Conservation (phyloP, 1,139 yeast genomes). For the Candida sp. region DNA sequence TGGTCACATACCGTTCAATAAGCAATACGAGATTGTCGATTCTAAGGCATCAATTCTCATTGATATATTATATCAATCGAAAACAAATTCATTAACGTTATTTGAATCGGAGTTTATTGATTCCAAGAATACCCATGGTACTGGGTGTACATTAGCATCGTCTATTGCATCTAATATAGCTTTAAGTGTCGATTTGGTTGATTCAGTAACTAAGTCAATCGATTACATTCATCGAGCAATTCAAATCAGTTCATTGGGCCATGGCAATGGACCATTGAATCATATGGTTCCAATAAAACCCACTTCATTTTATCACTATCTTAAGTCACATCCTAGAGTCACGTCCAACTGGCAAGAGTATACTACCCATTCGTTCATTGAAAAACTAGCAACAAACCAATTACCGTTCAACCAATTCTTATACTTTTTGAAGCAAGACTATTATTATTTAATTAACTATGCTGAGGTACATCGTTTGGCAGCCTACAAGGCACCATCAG, state of each 20-base stretch:
- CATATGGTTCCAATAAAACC: conserved; percentile 29
- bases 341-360: conserved; percentile 55
- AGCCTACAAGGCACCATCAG: conserved; percentile 58
- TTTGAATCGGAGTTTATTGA: conserved; percentile 49
- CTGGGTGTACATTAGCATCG: conserved; percentile 88
- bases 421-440: conserved; percentile 69
- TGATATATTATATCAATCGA: conserved; percentile 60
- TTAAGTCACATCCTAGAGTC: conserved; percentile 56
- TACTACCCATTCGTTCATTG: conserved; percentile 60
- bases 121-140: conserved; percentile 74
- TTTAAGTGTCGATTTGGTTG: conserved; percentile 37
- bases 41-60: conserved; percentile 27
- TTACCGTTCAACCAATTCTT: conserved; percentile 51
- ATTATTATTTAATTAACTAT: conserved; percentile 64
- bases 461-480: conserved; percentile 68
- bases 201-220: conserved; percentile 55
- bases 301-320: conserved; percentile 39
- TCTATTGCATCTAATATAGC: conserved; percentile 79
- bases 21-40: conserved; percentile 14
- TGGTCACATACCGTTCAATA: conserved; percentile 66
- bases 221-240: conserved; percentile 70
- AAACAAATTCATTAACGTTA: conserved; percentile 30
- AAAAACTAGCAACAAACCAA: conserved; percentile 47
- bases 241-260: conserved; percentile 42
- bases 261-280: conserved; percentile 73